phyloP scores from a whole-genome alignment of 495 filamentous ascomycete genomes.

The Penicillium daleae region DNA sequence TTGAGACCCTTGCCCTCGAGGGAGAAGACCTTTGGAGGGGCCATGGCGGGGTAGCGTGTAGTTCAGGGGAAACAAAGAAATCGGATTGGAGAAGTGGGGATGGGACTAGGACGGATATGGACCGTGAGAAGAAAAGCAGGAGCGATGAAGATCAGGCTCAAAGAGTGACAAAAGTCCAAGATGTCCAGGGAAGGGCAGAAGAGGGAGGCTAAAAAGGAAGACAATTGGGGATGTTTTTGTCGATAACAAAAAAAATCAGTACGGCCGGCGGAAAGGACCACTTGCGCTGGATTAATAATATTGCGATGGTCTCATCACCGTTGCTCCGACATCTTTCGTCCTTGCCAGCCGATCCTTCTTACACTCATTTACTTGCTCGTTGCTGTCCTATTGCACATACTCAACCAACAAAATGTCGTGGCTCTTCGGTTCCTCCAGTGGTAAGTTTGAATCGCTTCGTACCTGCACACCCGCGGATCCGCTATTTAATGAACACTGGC shows the following conservation, averaged over 20 bases:
- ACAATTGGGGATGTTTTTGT: conserved; percentile 23
- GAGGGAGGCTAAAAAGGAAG: conserved; percentile 16
- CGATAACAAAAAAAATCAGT: conserved; percentile 33
- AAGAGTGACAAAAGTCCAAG: conserved; percentile 12
- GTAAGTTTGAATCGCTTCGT: conserved; percentile 29
- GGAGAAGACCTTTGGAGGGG: conserved; percentile 75
- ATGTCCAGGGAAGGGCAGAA: conserved; percentile 14
- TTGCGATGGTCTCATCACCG: conserved; percentile 21
- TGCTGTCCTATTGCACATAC: neutral
- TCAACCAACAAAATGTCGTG: conserved; percentile 42
- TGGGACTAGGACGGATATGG: neutral
- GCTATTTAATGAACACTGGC: conserved; percentile 7
- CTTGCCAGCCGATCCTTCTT: neutral
- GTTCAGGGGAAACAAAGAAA: conserved; percentile 26
- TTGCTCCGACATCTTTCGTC: conserved; percentile 9
- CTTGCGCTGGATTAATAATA: conserved; percentile 38
- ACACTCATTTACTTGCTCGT: conserved; percentile 8
- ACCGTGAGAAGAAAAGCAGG: neutral
- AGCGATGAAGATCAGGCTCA: conserved; percentile 8
- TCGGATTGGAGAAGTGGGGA: conserved; percentile 6
- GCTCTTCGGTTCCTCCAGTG: conserved; percentile 45
- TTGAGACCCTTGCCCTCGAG: conserved; percentile 89
- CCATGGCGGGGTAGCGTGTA: conserved; percentile 51
- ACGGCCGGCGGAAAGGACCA: conserved; percentile 28
- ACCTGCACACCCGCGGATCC: conserved; percentile 5